phyloP scores from a whole-genome alignment of 495 filamentous ascomycete genomes.

The Emericellopsis terricola region DNA sequence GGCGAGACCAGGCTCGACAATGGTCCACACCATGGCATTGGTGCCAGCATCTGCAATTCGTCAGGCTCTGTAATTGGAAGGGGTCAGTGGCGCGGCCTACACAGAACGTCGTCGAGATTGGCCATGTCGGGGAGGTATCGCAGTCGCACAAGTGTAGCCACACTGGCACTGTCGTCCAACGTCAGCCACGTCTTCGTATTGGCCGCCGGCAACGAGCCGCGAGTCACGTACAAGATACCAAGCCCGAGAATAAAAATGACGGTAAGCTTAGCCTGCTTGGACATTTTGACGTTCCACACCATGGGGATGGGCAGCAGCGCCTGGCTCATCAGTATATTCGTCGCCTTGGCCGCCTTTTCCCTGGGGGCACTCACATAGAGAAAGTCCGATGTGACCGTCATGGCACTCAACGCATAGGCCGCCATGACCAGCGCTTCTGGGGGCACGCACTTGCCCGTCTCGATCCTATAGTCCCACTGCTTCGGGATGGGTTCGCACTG shows the following conservation, averaged over 20 bases:
- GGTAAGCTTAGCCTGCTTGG: slow-evolving; percentile 15
- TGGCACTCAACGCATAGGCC: slow-evolving; percentile 19
- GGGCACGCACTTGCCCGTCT: slow-evolving; percentile 11
- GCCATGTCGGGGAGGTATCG: slow-evolving; percentile 17
- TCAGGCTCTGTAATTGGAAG: background rate
- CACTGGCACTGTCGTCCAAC: slow-evolving; percentile 11
- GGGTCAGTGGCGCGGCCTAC: slow-evolving; percentile 9
- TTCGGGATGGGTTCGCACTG: slow-evolving; percentile 16
- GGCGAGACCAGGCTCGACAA: slow-evolving; percentile 24
- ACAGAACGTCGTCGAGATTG: slow-evolving; percentile 15
- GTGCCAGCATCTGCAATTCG: slow-evolving; percentile 14
- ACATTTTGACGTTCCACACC: slow-evolving; percentile 24
- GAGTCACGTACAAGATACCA: slow-evolving; percentile 15
- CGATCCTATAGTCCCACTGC: slow-evolving; percentile 22
- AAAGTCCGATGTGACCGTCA: slow-evolving; percentile 23
- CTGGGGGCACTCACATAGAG: slow-evolving; percentile 10
- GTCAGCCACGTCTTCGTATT: background rate
- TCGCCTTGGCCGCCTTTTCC: too few species aligned
- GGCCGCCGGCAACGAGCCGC: too few species aligned
- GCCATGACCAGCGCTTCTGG: slow-evolving; percentile 16
- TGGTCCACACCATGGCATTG: slow-evolving; percentile 23
- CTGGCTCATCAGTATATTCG: too few species aligned
- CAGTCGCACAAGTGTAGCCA: slow-evolving; percentile 21
- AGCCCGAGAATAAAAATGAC: slow-evolving; percentile 18
- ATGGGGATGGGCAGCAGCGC: slow-evolving; percentile 23